Evolutionary conservation across 495 filamentous ascomycete genomes (phyloP).

Genomic region (Penicillium bovifimosum): DNA sequence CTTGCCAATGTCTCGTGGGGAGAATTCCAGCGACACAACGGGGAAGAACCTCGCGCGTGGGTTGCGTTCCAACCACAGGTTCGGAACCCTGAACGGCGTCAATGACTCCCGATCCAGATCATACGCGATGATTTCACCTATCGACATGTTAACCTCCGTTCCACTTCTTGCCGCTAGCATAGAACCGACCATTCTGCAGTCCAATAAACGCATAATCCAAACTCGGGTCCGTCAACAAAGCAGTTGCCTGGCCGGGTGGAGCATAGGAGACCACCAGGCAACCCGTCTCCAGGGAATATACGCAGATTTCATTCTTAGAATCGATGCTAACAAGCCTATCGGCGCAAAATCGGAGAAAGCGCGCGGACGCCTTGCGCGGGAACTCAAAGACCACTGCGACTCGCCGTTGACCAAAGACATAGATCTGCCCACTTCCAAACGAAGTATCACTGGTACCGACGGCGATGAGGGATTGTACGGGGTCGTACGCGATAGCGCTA

Average conservation of each 20-base stretch:
- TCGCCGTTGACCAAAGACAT: constrained; percentile 81
- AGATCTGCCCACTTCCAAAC: constrained; percentile 75
- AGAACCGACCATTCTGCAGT: constrained; percentile 54
- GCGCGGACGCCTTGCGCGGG: constrained; percentile 61
- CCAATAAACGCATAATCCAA: constrained; percentile 88
- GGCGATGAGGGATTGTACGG: constrained; percentile 88
- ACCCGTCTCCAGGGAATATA: constrained; percentile 69
- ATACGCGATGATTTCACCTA: constrained; percentile 77
- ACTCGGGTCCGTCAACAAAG: constrained; percentile 73
- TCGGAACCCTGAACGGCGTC: constrained; percentile 72
- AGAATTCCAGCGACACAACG: constrained; percentile 72
- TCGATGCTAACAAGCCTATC: constrained; percentile 81
- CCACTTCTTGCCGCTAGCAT: background rate
- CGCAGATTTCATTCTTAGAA: constrained; percentile 69
- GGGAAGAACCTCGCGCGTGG: constrained; percentile 50
- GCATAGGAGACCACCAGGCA: constrained; percentile 57
- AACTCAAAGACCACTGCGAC: constrained; percentile 64
- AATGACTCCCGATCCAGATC: constrained; percentile 78
- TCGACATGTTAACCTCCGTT: constrained; percentile 7
- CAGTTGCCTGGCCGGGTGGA: constrained; percentile 65
- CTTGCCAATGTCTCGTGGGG: constrained; percentile 89
- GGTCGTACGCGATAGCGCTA: constrained; percentile 79
- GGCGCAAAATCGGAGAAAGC: constrained; percentile 66
- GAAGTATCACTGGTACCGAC: constrained; percentile 80
- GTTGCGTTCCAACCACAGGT: constrained; percentile 71